phyloP scores from a whole-genome alignment of 139 green algal species.

The Ettlia oleoabundans region DNA sequence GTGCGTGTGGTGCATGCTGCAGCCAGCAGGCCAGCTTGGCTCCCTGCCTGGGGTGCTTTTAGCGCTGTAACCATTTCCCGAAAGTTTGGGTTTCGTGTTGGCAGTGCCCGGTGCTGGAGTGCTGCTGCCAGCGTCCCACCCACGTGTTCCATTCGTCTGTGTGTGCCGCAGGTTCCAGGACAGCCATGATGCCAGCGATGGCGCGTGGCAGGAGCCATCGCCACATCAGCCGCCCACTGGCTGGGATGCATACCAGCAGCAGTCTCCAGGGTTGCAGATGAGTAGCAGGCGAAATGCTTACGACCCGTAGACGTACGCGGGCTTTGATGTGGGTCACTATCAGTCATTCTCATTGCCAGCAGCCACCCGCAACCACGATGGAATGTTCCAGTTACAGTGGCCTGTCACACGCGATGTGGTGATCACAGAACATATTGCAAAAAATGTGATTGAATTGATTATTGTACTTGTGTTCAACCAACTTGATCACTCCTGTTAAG shows the following conservation, averaged over 20 bases:
- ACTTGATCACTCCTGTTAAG: background rate
- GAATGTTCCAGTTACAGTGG: background rate
- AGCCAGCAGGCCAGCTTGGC: too few species aligned
- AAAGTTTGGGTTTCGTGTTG: too few species aligned
- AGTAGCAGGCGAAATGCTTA: background rate
- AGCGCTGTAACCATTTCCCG: too few species aligned
- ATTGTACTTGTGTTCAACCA: background rate
- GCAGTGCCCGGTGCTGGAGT: too few species aligned
- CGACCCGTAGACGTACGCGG: background rate
- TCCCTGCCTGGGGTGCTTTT: too few species aligned
- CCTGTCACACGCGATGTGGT: background rate
- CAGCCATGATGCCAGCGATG: background rate
- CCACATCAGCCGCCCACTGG: background rate
- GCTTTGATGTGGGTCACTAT: too few species aligned
- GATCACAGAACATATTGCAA: too few species aligned
- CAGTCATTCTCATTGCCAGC: too few species aligned
- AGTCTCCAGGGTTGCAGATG: background rate
- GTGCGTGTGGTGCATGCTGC: too few species aligned
- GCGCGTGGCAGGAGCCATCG: background rate
- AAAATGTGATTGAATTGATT: background rate
- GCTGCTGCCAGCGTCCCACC: background rate
- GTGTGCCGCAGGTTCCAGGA: background rate
- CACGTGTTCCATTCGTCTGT: too few species aligned
- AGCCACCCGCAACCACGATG: too few species aligned
- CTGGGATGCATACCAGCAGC: slow-evolving; percentile 5